These are phyloP conservation scores for Thymus quinquecostatus DNA, from an alignment of 257 asterid species.

Conservation along the genomic window DNA sequence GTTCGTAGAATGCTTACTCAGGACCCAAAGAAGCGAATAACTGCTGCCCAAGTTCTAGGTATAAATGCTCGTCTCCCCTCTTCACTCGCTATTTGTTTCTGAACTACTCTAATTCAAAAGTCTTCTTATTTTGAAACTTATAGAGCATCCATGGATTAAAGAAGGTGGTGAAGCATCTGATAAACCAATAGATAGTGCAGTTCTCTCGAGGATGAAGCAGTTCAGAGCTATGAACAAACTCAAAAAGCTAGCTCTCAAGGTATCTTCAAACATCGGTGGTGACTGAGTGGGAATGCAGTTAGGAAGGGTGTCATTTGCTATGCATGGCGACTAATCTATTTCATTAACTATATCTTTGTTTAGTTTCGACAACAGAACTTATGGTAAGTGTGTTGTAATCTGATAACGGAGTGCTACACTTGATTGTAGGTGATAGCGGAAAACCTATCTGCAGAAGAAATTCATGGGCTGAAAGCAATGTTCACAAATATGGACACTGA, in stretches of 20 bases:
- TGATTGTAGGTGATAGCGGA: conserved; percentile 75
- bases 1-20: conserved; percentile 67
- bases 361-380: too few species aligned
- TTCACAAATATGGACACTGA: conserved; percentile 86
- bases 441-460: conserved; percentile 79
- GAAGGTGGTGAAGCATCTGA: conserved; percentile 90
- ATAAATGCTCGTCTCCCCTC: background rate
- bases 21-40: conserved; percentile 66
- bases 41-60: conserved; percentile 90
- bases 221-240: conserved; percentile 96
- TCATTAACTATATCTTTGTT: too few species aligned
- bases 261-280: conserved; percentile 21
- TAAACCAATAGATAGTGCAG: conserved; percentile 84
- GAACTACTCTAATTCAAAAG: too few species aligned
- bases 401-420: too few species aligned
- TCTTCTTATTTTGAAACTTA: background rate
- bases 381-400: too few species aligned
- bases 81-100: background rate
- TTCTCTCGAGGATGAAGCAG: conserved; percentile 88
- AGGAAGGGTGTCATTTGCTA: too few species aligned
- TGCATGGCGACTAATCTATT: too few species aligned
- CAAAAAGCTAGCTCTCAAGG: conserved; percentile 88
- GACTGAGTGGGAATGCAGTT: too few species aligned
- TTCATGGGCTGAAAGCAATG: conserved; percentile 88
- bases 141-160: conserved; percentile 89